A percentile compares a stretch with the other conserved stretches of the same genome.
Evolutionary conservation across 306 rosid species (phyloP).

Genomic region (Cicer yamashitae): DNA sequence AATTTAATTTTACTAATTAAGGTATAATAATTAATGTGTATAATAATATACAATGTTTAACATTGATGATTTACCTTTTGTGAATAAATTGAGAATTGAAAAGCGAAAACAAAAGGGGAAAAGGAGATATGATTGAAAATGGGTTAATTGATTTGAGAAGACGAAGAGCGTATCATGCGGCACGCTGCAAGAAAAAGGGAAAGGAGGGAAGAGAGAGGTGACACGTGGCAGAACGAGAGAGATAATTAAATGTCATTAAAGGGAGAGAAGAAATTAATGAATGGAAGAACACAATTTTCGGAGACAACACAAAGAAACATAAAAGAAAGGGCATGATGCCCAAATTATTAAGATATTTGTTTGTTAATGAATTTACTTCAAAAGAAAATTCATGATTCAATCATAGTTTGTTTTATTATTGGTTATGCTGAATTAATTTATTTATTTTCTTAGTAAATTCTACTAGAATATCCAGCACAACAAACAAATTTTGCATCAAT

Average conservation of each 20-base stretch:
- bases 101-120: neutral
- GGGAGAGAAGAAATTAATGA: conserved; percentile 13
- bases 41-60: neutral
- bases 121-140: neutral
- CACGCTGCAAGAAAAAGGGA: conserved; percentile 8
- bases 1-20: neutral
- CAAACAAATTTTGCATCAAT: too few relatives aligned
- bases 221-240: conserved; percentile 36
- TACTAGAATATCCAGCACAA: too few relatives aligned
- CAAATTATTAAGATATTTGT: neutral
- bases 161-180: neutral
- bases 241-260: conserved; percentile 4
- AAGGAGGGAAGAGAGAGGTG: conserved; percentile 5
- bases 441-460: too few relatives aligned
- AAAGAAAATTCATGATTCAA: neutral
- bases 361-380: neutral
- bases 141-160: neutral
- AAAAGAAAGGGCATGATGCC: neutral
- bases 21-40: neutral
- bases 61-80: conserved; percentile 5
- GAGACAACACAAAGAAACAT: conserved; percentile 4
- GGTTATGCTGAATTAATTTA: too few relatives aligned
- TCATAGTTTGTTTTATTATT: neutral
- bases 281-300: conserved; percentile 42
- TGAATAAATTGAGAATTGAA: neutral